phyloP scores from a whole-genome alignment of 2,329 filamentous ascomycete genomes.

The Spiromastix sp. region DNA sequence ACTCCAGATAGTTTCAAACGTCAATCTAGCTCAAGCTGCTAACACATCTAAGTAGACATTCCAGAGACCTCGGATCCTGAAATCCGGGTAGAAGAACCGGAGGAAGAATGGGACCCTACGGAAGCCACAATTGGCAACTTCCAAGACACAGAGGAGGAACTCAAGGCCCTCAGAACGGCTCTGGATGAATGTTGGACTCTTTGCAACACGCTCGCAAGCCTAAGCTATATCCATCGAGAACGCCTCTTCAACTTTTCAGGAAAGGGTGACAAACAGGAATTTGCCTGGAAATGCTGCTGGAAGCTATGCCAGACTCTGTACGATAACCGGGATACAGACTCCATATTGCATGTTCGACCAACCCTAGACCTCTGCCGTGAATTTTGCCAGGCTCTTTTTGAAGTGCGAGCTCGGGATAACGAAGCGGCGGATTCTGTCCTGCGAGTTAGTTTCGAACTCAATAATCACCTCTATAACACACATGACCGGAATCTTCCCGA shows the following conservation, averaged over 20 bases:
- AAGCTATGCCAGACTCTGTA: conserved; percentile 84
- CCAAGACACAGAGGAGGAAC: conserved; percentile 45
- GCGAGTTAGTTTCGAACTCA: conserved; percentile 86
- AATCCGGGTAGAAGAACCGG: conserved; percentile 9
- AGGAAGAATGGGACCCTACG: conserved; percentile 16
- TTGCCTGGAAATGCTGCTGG: conserved; percentile 92
- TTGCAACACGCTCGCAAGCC: conserved; percentile 77
- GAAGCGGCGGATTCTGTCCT: conserved; percentile 76
- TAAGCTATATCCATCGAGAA: conserved; percentile 75
- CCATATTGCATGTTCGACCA: conserved; percentile 56
- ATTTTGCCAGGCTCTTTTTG: conserved; percentile 86
- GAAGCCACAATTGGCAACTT: conserved; percentile 24
- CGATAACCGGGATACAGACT: conserved; percentile 62
- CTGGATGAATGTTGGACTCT: conserved; percentile 87
- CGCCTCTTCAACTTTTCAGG: conserved; percentile 67
- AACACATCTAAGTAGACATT: conserved; percentile 19
- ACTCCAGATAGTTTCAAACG: neutral
- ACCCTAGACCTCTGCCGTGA: conserved; percentile 82
- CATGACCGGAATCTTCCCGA: conserved; percentile 78
- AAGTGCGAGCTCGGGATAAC: conserved; percentile 67
- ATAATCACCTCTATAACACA: conserved; percentile 90
- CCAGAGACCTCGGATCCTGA: conserved; percentile 20
- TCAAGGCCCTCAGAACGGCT: conserved; percentile 60
- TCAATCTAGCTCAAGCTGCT: no score
- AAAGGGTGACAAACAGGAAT: conserved; percentile 67